Evolutionary conservation across 2,329 filamentous ascomycete genomes (phyloP).

Genomic region (Cladosporium oxysporum): DNA sequence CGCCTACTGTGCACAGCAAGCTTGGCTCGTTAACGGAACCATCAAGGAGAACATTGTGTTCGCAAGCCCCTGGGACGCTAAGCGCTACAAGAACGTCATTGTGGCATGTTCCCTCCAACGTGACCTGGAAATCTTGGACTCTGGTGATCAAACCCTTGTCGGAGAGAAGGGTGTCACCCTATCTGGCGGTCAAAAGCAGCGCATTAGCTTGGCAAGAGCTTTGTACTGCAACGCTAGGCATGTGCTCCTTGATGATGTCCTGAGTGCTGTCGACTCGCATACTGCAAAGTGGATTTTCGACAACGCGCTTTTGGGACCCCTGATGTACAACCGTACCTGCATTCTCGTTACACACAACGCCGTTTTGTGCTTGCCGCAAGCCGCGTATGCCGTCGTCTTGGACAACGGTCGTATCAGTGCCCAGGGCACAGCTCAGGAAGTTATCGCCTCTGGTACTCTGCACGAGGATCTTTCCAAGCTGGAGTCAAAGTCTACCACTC

Average conservation of each 20-base stretch:
- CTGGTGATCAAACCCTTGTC: constrained; percentile 88
- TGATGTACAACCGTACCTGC: constrained; percentile 88
- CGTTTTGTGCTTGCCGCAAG: constrained; percentile 77
- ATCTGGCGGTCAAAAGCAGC: constrained; percentile 95
- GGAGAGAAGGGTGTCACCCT: constrained; percentile 97
- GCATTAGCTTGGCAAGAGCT: constrained; percentile 92
- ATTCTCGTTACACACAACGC: constrained; percentile 96
- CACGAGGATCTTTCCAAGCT: constrained; percentile 78
- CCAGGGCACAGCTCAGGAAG: constrained; percentile 74
- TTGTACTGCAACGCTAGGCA: constrained; percentile 95
- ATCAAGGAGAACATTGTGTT: constrained; percentile 97
- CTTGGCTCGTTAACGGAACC: constrained; percentile 94
- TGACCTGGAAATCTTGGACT: constrained; percentile 88
- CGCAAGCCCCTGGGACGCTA: constrained; percentile 74
- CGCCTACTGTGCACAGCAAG: constrained; percentile 94
- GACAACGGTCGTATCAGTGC: constrained; percentile 79
- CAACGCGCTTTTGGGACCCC: constrained; percentile 82
- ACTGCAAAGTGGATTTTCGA: constrained; percentile 98
- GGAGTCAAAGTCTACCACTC: constrained; percentile 67
- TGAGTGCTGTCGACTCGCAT: constrained; percentile 95
- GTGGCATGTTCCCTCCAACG: constrained; percentile 87
- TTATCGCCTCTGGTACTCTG: constrained; percentile 84
- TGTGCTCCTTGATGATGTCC: constrained; percentile 87
- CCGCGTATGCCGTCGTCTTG: constrained; percentile 79
- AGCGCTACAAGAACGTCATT: constrained; percentile 84